Base-by-base conservation (phyloP, 2,329 filamentous ascomycete genomes). In the Neopestalotiopsis sp. region DNA sequence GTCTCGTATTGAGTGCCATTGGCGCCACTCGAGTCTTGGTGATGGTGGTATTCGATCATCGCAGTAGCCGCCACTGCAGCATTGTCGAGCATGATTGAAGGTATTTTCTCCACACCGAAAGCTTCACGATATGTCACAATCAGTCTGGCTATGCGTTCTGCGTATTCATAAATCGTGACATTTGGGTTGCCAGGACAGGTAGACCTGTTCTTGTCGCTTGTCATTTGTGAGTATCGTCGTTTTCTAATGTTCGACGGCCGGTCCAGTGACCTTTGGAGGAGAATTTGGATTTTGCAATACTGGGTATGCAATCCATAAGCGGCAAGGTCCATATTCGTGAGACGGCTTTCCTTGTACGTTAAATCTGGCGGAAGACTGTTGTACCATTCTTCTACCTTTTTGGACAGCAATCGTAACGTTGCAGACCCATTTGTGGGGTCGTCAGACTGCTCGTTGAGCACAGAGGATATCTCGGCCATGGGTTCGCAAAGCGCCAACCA, bases 281-380 rank as follows among this genome's bases (percentile, higher is more conserved):
- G 9, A 58, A 58, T 58, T 17, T 58, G 56, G 24, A 58, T 30
- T 58, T 58, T 58, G 28, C 56, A 58, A 58, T 58, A 58, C 9
- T 58, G 56, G 28, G 56, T 58, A 30, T 58, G 56, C 28, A 58
- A 20, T 4, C 56, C 56, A 20, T 58, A 58, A 24, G 17, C 56
- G 24, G 17, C 28, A 30, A 58, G 56, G n/a, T 30, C 28, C 56
- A 58, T 58, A 10, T 58, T 58, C 4, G 56, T 58, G 2, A 58
- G 28, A 6, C 56, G 17, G 9, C 28, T 24, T 58, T 58, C 56
- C n/a, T 58, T 30, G 24, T 58, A 58, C 4, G 56, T 30, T 10
- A 58, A 58, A 24, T 30, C 56, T 30, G 56, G 56, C 24, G 56
- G 56, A 12, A 58, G 56, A 30, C 20, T 24, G 3, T 58, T 20